Percentiles rank a stretch among this genome's conserved stretches.
phyloP scores from a whole-genome alignment of 768 basidiomycete genomes.

The Calocera cornea region DNA sequence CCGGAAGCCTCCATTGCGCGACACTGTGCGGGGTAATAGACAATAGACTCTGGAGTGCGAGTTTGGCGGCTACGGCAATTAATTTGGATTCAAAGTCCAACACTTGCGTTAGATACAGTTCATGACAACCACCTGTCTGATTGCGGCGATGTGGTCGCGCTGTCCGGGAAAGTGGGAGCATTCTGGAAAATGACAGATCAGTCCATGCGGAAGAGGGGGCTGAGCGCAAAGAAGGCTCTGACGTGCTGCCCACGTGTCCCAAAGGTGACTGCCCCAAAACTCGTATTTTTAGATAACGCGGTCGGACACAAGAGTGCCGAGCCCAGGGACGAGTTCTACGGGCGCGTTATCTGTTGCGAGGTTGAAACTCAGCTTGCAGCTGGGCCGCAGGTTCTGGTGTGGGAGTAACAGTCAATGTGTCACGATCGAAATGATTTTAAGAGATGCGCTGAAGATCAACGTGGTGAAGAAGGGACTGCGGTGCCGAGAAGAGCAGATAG shows the following conservation, averaged over 20 bases:
- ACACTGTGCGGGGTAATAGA: not conserved
- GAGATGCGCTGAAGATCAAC: not conserved
- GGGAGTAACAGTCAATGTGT: not conserved
- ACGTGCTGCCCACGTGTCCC: no score
- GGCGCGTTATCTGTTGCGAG: not conserved
- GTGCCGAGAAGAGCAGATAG: not conserved
- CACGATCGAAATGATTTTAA: not conserved
- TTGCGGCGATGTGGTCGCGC: not conserved
- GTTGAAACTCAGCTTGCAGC: not conserved
- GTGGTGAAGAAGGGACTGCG: not conserved
- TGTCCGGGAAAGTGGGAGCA: not conserved
- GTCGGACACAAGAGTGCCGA: not conserved
- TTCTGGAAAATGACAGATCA: no score
- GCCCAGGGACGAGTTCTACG: no score
- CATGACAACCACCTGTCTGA: no score
- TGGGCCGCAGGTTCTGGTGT: not conserved
- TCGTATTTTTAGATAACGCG: not conserved
- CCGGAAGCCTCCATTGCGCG: not conserved
- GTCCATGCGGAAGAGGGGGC: no score
- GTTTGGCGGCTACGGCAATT: no score
- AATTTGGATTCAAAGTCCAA: no score
- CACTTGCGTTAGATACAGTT: no score
- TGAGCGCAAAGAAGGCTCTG: no score
- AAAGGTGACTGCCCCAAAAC: not conserved
- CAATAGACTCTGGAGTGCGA: not conserved